These are phyloP conservation scores for Glycine tomentella DNA, from an alignment of 306 rosid genomes.

Conservation along the genomic window DNA sequence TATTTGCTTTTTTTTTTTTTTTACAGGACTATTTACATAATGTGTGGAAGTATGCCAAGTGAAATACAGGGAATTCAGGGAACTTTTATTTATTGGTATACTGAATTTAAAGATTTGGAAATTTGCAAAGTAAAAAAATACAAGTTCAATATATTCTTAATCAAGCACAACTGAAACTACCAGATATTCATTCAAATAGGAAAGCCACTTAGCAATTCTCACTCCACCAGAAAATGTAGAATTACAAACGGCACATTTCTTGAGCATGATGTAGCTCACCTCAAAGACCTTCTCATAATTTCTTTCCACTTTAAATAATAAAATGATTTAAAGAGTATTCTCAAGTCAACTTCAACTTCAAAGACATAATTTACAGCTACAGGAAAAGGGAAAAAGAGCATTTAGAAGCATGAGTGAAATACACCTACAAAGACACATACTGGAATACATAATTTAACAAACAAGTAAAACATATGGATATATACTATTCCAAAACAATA, in stretches of 20 bases:
- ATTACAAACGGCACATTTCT: too few species aligned
- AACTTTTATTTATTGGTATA: not conserved
- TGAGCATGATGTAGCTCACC: conserved; percentile 63
- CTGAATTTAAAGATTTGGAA: not conserved
- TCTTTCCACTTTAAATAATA: conserved; percentile 52
- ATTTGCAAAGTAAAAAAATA: not conserved
- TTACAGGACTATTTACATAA: not conserved
- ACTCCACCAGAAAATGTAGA: too few species aligned
- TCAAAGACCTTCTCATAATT: conserved; percentile 62
- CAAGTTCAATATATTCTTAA: not conserved
- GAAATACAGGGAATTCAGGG: too few species aligned
- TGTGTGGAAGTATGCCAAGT: not conserved
- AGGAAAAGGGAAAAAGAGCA: not conserved
- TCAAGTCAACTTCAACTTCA: conserved; percentile 7
- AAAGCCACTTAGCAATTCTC: too few species aligned
- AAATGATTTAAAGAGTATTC: conserved; percentile 32
- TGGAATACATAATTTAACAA: not conserved
- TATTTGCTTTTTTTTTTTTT: too few species aligned
- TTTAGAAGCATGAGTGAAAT: not conserved
- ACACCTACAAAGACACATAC: not conserved
- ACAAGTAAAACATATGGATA: not conserved
- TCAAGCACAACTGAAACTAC: too few species aligned
- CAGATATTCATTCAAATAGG: too few species aligned
- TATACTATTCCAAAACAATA: not conserved
- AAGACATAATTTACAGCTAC: not conserved